Evolutionary conservation across 768 basidiomycete genomes (phyloP).

Genomic region (Termitomyces sp.): DNA sequence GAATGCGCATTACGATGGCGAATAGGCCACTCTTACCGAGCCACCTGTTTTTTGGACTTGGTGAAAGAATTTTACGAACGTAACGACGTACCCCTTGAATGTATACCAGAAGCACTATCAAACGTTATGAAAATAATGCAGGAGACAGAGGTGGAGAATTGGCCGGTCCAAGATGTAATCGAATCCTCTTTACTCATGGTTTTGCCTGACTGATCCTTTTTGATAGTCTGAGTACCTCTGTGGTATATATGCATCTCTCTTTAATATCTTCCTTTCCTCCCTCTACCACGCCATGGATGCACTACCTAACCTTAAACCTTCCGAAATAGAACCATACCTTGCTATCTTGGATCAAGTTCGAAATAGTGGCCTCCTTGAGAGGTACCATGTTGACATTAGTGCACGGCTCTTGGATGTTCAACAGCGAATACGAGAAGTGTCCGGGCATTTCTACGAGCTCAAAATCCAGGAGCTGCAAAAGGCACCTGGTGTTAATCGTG

Average conservation of each 20-base stretch:
- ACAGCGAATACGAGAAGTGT: constrained; percentile 56
- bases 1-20: constrained; percentile 92
- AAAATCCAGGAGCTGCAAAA: constrained; percentile 63
- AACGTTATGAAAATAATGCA: constrained; percentile 66
- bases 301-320: constrained; percentile 67
- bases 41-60: constrained; percentile 77
- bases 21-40: constrained; percentile 74
- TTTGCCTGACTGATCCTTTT: constrained; percentile 5
- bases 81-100: constrained; percentile 90
- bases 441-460: constrained; percentile 56
- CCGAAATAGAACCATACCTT: constrained; percentile 64
- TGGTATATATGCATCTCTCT: constrained; percentile 65
- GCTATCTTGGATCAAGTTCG: constrained; percentile 67
- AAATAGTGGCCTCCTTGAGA: constrained; percentile 65
- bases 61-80: constrained; percentile 86
- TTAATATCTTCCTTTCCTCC: constrained; percentile 82
- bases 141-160: constrained; percentile 69
- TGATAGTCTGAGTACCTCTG: constrained; percentile 65
- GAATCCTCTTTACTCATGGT: constrained; percentile 1
- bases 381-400: constrained; percentile 69
- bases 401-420: constrained; percentile 67
- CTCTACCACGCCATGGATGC: constrained; percentile 83
- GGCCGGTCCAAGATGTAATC: constrained; percentile 77
- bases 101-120: constrained; percentile 85
- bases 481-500: constrained; percentile 75